A percentile compares a stretch with the other conserved stretches of the same genome.
phyloP scores from a whole-genome alignment of 2,329 filamentous ascomycete species.

The Onygena corvina region DNA sequence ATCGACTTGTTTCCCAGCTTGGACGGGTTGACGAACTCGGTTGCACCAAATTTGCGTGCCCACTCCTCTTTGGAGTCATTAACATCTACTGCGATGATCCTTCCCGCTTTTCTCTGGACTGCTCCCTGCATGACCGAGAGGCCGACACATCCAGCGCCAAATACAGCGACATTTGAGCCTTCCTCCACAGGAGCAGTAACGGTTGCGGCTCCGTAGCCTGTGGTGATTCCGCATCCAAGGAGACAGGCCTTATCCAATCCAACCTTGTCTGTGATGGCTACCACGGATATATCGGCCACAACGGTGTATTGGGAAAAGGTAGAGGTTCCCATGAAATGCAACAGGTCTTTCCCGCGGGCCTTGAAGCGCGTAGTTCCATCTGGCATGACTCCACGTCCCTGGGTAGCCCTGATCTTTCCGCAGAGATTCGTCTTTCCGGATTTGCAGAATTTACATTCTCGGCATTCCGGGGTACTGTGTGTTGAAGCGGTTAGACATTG shows the following conservation, averaged over 20 bases:
- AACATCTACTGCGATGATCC: conserved; percentile 57
- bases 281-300: conserved; percentile 94
- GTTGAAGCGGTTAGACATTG: background rate
- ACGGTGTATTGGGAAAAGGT: conserved; percentile 99
- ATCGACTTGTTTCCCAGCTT: conserved; percentile 65
- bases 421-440: conserved; percentile 99
- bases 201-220: conserved; percentile 87
- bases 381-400: conserved; percentile 93
- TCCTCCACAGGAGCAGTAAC: conserved; percentile 88
- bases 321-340: conserved; percentile 98
- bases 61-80: conserved; percentile 87
- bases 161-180: conserved; percentile 80
- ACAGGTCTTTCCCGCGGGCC: conserved; percentile 84
- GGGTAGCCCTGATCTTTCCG: conserved; percentile 95
- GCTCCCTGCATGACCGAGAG: conserved; percentile 91
- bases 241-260: conserved; percentile 94
- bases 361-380: conserved; percentile 92
- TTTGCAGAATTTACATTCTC: conserved; percentile 98
- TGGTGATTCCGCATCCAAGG: conserved; percentile 96
- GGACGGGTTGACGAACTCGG: conserved; percentile 88
- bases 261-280: conserved; percentile 78
- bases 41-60: conserved; percentile 88
- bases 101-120: conserved; percentile 62
- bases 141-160: conserved; percentile 92
- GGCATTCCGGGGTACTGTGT: conserved; percentile 84